Conservation (phyloP, 2,329 filamentous ascomycete genomes). For the Colletotrichum limetticola region DNA sequence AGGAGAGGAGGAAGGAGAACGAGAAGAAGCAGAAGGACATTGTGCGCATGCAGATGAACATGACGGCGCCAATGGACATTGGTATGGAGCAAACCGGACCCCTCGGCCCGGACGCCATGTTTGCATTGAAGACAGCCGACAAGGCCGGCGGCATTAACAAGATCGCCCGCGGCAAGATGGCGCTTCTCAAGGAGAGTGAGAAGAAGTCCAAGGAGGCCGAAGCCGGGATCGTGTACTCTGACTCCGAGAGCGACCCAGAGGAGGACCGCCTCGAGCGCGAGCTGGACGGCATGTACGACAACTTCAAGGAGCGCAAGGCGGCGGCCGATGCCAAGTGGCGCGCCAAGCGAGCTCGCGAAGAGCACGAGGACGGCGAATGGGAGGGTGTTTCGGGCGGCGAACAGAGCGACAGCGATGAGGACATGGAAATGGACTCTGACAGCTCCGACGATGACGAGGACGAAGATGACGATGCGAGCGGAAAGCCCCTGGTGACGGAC, state of each 20-base stretch:
- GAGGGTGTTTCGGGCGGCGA: slow-evolving; percentile 83
- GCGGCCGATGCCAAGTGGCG: slow-evolving; percentile 87
- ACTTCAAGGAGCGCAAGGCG: slow-evolving; percentile 83
- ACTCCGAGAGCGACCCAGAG: slow-evolving; percentile 67
- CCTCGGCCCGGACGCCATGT: slow-evolving; percentile 84
- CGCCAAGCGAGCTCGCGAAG: slow-evolving; percentile 87
- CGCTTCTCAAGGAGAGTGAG: slow-evolving; percentile 67
- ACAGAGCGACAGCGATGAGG: slow-evolving; percentile 69
- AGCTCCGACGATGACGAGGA: slow-evolving; percentile 51
- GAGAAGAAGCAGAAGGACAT: slow-evolving; percentile 95
- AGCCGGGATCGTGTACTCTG: slow-evolving; percentile 62
- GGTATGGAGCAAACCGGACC: slow-evolving; percentile 88
- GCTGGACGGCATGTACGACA: slow-evolving; percentile 87
- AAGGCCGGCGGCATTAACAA: slow-evolving; percentile 76
- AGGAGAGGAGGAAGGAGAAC: slow-evolving; percentile 87
- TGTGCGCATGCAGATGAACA: slow-evolving; percentile 96
- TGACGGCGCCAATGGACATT: slow-evolving; percentile 95
- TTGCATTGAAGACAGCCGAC: slow-evolving; percentile 84
- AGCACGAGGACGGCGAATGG: slow-evolving; percentile 89
- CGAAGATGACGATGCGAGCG: slow-evolving; percentile 33
- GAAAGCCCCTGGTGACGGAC: slow-evolving; percentile 48
- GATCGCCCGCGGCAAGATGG: slow-evolving; percentile 84
- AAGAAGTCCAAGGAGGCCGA: slow-evolving; percentile 63
- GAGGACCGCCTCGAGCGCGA: slow-evolving; percentile 85
- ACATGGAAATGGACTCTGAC: slow-evolving; percentile 65